Base-by-base conservation (phyloP, 192 early-diverging fungal genomes). In the Umbelopsis sp. region DNA sequence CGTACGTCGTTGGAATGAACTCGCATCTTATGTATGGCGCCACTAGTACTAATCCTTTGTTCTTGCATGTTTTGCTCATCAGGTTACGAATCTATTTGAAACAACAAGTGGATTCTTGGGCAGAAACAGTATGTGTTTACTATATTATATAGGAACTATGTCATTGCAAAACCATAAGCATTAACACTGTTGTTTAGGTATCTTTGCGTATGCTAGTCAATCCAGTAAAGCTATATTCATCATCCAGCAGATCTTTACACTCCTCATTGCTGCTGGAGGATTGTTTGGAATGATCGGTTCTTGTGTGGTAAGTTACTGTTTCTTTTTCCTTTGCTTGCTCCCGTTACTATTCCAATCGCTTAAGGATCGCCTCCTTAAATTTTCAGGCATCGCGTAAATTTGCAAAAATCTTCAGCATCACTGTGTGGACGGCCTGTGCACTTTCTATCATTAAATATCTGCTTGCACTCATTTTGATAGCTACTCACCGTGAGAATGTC, bases 241-340 rank as follows among this genome's bases (percentile, higher is more conserved):
- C 22, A 51, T 78, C 4, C 68, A 74, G 24, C 52, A 71, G 17
- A 22, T 78, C 11, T 71, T 78, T 24, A 74, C 77, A 7, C 51
- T 78, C 17, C 47, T 78, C 36, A 51, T 78, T 1, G 73, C 72
- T 49, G 16, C 66, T 29, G 77, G 77, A 36, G 77, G 77, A 2
- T n/a, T 78, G 34, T 47, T 74, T 6, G 77, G 77, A 22, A 71
- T 78, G 24, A n/a, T 71, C 45, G 77, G 77, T 8, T 78, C 77
- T 16, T 78, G 72, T 34, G 65, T 71, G 52, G 77, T 78, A 74
- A 68, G 77, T 71, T 41, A 11, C 38, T 11, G 8, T 41, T 41
- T 11, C 20, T 25, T n/a, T n/a, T 38, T 11, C 53, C 4, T 66
- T 65, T 17, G 12, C 16, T 21, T 53, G 4, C 17, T 49, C 47